A percentile compares a stretch with the other conserved stretches of the same genome.
These are phyloP conservation scores for Asterochloris sp. DNA, from an alignment of 139 green algal genomes.

Conservation along the genomic window DNA sequence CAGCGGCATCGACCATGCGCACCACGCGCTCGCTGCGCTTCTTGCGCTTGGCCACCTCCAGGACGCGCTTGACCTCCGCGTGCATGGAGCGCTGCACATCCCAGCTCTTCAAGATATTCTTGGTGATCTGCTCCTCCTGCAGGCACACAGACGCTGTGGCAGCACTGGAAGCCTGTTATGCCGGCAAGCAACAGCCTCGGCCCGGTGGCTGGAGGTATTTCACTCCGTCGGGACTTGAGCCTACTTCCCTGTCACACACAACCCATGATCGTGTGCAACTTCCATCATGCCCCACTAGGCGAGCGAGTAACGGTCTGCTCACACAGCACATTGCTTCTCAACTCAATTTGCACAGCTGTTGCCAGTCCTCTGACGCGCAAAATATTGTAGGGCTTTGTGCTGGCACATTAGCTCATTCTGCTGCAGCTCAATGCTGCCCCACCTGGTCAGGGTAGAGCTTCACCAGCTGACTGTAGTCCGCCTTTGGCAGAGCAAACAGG, in stretches of 20 bases:
- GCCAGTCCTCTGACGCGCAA: neutral
- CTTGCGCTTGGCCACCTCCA: conserved; percentile 22
- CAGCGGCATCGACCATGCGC: conserved; percentile 19
- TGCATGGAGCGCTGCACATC: conserved; percentile 25
- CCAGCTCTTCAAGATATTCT: conserved; percentile 22
- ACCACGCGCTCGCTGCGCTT: conserved; percentile 21
- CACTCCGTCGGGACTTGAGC: no score
- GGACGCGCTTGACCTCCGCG: conserved; percentile 19
- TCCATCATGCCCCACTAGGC: no score
- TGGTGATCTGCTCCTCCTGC: conserved; percentile 23
- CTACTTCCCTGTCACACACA: no score
- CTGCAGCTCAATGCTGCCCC: neutral
- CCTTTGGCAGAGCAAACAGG: conserved; percentile 22
- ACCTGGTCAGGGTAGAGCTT: conserved; percentile 35
- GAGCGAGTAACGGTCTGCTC: no score
- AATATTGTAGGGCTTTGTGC: neutral
- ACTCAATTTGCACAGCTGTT: no score
- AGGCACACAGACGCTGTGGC: no score
- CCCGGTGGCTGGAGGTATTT: no score
- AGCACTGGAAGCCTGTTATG: no score
- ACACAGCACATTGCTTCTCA: no score
- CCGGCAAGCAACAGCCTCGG: no score
- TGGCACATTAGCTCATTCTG: neutral
- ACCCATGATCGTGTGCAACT: no score
- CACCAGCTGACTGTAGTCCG: conserved; percentile 25